Conservation (phyloP, 2,329 filamentous ascomycete genomes). For the Fonsecaea pugnacius region DNA sequence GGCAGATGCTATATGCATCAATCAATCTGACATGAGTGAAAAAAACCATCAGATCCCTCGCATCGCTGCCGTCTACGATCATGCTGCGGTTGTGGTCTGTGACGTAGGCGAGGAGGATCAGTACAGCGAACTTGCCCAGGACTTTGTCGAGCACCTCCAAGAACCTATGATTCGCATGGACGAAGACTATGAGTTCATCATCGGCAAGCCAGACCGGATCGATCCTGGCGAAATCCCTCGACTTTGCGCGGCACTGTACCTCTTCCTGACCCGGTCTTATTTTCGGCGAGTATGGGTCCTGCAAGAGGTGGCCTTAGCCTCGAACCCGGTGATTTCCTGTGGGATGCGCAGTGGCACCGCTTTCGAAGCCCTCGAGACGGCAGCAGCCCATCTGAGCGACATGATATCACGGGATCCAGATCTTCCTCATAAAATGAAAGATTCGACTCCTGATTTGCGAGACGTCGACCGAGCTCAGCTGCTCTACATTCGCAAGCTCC, state of each 20-base stretch:
- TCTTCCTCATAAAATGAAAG: conserved; percentile 9
- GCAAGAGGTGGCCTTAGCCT: conserved; percentile 33
- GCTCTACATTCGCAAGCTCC: conserved; percentile 14
- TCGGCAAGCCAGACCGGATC: conserved; percentile 15
- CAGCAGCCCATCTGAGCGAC: conserved; percentile 11
- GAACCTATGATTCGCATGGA: conserved; percentile 2
- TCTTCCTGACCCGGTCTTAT: conserved; percentile 32
- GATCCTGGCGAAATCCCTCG: conserved; percentile 14
- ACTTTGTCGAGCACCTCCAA: conserved; percentile 26
- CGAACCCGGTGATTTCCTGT: conserved; percentile 27
- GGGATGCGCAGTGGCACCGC: conserved; percentile 9
- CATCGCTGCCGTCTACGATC: conserved; percentile 26
- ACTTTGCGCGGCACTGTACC: conserved; percentile 19
- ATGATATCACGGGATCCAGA: conserved; percentile 7
- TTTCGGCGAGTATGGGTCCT: conserved; percentile 34
- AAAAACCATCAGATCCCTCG: conserved; percentile 23
- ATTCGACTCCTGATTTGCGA: background rate
- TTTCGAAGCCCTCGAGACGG: conserved; percentile 10
- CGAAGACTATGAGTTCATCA: conserved; percentile 3
- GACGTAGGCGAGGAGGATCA: conserved; percentile 28
- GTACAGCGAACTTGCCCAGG: conserved; percentile 23
- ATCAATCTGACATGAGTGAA: conserved; percentile 26
- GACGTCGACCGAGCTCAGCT: background rate
- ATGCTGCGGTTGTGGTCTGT: conserved; percentile 24
- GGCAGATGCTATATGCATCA: conserved; percentile 30